Base-by-base conservation (phyloP, 257 asterid genomes). In the Capsicum rhomboideum region DNA sequence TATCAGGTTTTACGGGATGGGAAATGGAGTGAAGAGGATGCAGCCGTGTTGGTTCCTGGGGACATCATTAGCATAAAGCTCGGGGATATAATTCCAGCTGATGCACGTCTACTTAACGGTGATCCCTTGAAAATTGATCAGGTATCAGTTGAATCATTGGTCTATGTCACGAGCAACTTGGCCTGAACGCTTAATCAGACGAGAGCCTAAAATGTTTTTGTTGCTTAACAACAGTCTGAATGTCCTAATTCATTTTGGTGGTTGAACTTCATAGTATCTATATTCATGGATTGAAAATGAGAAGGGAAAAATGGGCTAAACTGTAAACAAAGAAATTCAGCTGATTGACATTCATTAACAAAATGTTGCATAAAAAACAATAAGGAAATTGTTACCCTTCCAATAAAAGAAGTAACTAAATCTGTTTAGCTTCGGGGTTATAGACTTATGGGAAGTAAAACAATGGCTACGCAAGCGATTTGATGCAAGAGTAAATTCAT, bases 111-210 rank as follows among this genome's bases (percentile, higher is more conserved):
- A 54, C 91, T 88, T 50, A 78, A 88, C 54, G 91, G 89, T 12
- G 91, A 88, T 77, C 89, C 91, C 50, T 66, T 86, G 67, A 88
- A 88, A 72, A 86, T 88, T 42, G 91, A 88, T 79, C 91, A 88
- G 87, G 90, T 88, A 77, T 80, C 16, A 54, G n/a, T 28, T 55
- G 42, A 80, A 46, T 18, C 54, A 21, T 40, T 80, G 0, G 44
- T 80, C 58, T 37, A 21, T 37, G 17, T 58, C 58, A 80, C 44
- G 0, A 49, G 55, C 75, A 23, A 42, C 81, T 8, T 2, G 26
- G 6, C 58, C 37, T 44, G 13, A 13, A 42, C 3, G 3, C 18
- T 14, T 59, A 21, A 59, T 23, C 17, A 23, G 34, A 23, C 4
- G 16, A 59, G 34, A 9, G 17, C 34, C 68, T 21, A 21, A 59